These are phyloP conservation scores for Gynostemma pentaphyllum DNA, from an alignment of 306 rosid species.

Conservation along the genomic window DNA sequence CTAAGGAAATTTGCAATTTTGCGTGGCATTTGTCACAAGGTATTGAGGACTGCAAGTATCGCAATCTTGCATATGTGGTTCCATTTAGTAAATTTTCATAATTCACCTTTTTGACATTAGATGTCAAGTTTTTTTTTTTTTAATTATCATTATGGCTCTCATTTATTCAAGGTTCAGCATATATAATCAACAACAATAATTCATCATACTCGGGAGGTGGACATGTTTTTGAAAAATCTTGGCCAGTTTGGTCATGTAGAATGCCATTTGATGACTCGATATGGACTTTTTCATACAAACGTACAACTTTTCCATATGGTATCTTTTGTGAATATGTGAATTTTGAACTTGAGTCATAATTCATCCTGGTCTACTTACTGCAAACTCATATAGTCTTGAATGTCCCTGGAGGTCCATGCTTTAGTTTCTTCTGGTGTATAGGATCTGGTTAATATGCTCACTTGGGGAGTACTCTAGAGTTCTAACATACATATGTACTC, in stretches of 20 bases:
- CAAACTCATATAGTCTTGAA: too few species aligned
- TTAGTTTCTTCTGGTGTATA: background rate
- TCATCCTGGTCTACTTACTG: too few species aligned
- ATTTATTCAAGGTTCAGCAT: background rate
- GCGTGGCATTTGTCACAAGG: slow-evolving; percentile 97
- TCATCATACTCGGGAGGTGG: too few species aligned
- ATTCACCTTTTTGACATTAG: slow-evolving; percentile 1
- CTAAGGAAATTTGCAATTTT: slow-evolving; percentile 83
- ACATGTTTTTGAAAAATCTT: too few species aligned
- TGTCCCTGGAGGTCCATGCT: background rate
- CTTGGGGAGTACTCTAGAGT: background rate
- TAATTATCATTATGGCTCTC: background rate
- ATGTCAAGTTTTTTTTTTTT: background rate
- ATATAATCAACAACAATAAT: background rate
- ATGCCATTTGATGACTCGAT: too few species aligned
- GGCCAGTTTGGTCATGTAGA: too few species aligned
- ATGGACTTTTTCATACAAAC: too few species aligned
- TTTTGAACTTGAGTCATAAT: too few species aligned
- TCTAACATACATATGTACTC: background rate
- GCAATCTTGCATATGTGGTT: slow-evolving; percentile 9
- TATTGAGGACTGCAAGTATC: slow-evolving; percentile 16
- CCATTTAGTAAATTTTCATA: slow-evolving; percentile 1
- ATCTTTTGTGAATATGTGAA: too few species aligned
- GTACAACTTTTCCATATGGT: too few species aligned
- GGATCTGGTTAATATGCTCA: background rate